Percentiles rank a stretch among this genome's conserved stretches.
Evolutionary conservation across 2,329 filamentous ascomycete species (phyloP).

Genomic region (Phoma sp.): DNA sequence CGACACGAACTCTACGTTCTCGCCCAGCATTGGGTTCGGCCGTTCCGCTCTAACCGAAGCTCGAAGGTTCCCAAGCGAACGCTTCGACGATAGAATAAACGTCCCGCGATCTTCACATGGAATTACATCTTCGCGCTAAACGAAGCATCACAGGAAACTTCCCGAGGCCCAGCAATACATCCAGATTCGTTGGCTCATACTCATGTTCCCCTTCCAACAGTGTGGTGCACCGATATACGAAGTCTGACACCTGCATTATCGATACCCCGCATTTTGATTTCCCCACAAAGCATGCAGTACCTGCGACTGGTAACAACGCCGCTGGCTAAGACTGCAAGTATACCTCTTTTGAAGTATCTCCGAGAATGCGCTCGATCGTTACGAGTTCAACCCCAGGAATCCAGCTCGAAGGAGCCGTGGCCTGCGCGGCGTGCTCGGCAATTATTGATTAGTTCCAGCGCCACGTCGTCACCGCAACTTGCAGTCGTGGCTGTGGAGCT

Average conservation of each 20-base stretch:
- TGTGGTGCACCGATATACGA: conserved; percentile 5
- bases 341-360: conserved; percentile 16
- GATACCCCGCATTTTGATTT: conserved; percentile 18
- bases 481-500: neutral
- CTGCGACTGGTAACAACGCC: conserved; percentile 13
- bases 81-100: too few relatives aligned
- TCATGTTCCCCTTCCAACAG: neutral
- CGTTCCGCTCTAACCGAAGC: neutral
- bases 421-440: conserved; percentile 9
- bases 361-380: neutral
- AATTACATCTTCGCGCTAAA: too few relatives aligned
- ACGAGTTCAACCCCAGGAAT: neutral
- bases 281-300: conserved; percentile 8
- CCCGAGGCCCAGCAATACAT: conserved; percentile 2
- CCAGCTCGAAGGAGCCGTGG: conserved; percentile 7
- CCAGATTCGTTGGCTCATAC: conserved; percentile 2
- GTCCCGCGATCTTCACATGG: conserved; percentile 6
- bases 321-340: conserved; percentile 7
- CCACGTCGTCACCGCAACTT: conserved; percentile 5
- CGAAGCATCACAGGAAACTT: neutral
- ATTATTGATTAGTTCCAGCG: conserved; percentile 9
- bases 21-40: neutral
- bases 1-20: too few relatives aligned
- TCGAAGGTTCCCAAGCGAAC: neutral
- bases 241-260: conserved; percentile 10